A percentile compares a stretch with the other conserved stretches of the same genome.
Conservation (phyloP, 177 flowering plant genomes). For the Vitis hybrid region DNA sequence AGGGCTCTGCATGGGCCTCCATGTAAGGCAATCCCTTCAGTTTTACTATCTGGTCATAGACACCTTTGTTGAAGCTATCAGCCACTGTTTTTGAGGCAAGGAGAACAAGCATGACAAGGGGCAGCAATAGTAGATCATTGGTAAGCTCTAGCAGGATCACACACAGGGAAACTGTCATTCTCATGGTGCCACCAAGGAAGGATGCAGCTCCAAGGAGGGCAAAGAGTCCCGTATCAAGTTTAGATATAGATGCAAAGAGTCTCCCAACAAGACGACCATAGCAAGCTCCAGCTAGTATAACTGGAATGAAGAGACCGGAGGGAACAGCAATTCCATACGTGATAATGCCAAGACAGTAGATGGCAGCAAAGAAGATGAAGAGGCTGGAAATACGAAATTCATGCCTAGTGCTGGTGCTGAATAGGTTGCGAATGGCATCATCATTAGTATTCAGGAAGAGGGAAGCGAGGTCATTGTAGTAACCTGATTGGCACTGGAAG, state of each 20-base stretch:
- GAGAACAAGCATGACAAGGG: constrained; percentile 46
- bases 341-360: constrained; percentile 38
- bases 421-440: constrained; percentile 50
- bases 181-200: constrained; percentile 56
- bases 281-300: constrained; percentile 45
- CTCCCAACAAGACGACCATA: constrained; percentile 52
- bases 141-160: constrained; percentile 52
- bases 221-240: constrained; percentile 41
- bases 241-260: constrained; percentile 21
- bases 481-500: constrained; percentile 40
- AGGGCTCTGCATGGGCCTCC: constrained; percentile 54
- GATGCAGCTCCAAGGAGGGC: constrained; percentile 58
- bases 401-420: constrained; percentile 26
- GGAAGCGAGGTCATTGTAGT: constrained; percentile 53
- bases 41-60: constrained; percentile 47
- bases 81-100: constrained; percentile 49
- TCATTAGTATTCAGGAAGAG: constrained; percentile 47
- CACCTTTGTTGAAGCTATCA: constrained; percentile 46
- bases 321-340: constrained; percentile 57
- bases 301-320: constrained; percentile 52
- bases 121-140: constrained; percentile 44
- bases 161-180: constrained; percentile 56
- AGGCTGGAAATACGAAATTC: constrained; percentile 33
- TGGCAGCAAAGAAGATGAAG: constrained; percentile 30
- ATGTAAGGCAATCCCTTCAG: constrained; percentile 50